Evolutionary conservation across 495 filamentous ascomycete genomes (phyloP).

Genomic region (Apiosordaria backusii): DNA sequence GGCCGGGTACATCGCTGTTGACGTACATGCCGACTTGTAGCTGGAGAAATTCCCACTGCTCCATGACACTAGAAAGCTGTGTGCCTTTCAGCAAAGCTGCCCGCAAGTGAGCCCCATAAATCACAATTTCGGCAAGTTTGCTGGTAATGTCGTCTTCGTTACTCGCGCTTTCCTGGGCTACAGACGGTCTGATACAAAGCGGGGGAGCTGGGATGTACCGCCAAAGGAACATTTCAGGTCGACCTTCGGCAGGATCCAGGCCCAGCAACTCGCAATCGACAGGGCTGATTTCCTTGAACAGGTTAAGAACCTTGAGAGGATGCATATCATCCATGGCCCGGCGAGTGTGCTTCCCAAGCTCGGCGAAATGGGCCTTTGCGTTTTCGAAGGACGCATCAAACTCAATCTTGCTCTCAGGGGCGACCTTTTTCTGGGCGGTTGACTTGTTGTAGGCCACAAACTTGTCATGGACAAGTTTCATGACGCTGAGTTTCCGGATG

Average conservation of each 20-base stretch:
- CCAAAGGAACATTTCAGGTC: slow-evolving; percentile 98
- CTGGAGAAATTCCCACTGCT: slow-evolving; percentile 97
- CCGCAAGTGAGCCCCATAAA: slow-evolving; percentile 79
- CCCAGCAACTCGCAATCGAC: slow-evolving; percentile 88
- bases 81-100: slow-evolving; percentile 76
- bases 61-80: slow-evolving; percentile 85
- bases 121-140: slow-evolving; percentile 89
- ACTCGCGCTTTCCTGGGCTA: slow-evolving; percentile 82
- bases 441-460: slow-evolving; percentile 83
- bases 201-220: slow-evolving; percentile 92
- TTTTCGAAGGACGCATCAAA: slow-evolving; percentile 82
- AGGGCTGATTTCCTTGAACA: slow-evolving; percentile 83
- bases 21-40: slow-evolving; percentile 95
- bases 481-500: slow-evolving; percentile 78
- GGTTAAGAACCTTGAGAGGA: slow-evolving; percentile 78
- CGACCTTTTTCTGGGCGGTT: slow-evolving; percentile 74
- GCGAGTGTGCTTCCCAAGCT: slow-evolving; percentile 84
- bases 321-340: slow-evolving; percentile 94
- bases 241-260: slow-evolving; percentile 77
- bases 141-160: slow-evolving; percentile 96
- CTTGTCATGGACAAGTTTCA: slow-evolving; percentile 93
- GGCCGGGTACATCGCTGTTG: slow-evolving; percentile 91
- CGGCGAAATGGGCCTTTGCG: slow-evolving; percentile 66
- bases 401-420: slow-evolving; percentile 69
- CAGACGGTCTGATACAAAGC: slow-evolving; percentile 88